Percentiles rank a stretch among this genome's conserved stretches.
Conservation (phyloP, 2,329 filamentous ascomycete species). For the Trichoderma atroviride region DNA sequence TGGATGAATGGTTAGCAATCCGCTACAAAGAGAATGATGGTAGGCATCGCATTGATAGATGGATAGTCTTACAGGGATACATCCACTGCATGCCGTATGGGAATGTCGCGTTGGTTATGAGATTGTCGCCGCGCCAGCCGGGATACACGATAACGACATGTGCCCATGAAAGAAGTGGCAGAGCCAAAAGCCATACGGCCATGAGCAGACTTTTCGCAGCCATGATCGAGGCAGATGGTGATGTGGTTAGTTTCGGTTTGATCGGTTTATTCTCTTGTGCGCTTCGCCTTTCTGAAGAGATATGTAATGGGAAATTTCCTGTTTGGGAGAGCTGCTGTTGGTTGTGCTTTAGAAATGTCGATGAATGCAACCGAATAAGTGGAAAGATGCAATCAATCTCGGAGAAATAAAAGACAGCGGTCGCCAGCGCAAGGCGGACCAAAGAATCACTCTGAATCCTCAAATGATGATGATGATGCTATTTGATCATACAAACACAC, state of each 20-base stretch:
- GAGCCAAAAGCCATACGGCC: slow-evolving; percentile 12
- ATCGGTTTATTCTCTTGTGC: neutral
- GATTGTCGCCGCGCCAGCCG: slow-evolving; percentile 84
- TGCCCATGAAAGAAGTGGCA: slow-evolving; percentile 35
- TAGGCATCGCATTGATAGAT: slow-evolving; percentile 50
- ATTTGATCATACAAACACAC: neutral
- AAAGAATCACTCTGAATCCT: neutral
- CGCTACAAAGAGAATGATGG: slow-evolving; percentile 26
- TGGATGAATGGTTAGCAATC: slow-evolving; percentile 41
- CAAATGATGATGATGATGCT: neutral
- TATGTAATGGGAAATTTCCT: neutral
- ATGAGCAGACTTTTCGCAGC: neutral
- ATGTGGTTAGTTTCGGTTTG: neutral
- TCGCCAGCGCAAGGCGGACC: too few species aligned
- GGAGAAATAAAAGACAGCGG: neutral
- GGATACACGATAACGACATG: slow-evolving; percentile 87
- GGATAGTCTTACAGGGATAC: slow-evolving; percentile 77
- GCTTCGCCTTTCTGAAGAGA: neutral
- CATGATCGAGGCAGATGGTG: neutral
- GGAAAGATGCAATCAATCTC: neutral
- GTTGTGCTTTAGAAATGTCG: neutral
- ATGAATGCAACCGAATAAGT: neutral
- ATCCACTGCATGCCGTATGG: slow-evolving; percentile 95
- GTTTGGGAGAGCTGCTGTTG: neutral
- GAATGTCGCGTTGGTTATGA: slow-evolving; percentile 75